Evolutionary conservation across 805 yeast species (phyloP), one percentile per base, ranked within the genome.

Genomic region (Suhomyces tanzawaensis): DNA sequence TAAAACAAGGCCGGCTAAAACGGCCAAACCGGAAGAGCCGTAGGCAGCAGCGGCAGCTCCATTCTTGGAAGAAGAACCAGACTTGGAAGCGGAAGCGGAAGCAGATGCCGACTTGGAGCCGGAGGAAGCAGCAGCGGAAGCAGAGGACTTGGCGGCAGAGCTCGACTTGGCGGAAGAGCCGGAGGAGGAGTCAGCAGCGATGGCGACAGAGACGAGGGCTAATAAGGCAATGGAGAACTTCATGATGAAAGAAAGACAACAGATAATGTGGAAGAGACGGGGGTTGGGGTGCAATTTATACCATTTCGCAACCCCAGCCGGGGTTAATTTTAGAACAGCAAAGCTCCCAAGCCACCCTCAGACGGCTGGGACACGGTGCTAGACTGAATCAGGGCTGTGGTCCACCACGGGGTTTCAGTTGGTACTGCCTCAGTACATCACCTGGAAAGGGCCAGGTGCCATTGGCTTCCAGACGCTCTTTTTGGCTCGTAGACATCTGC

Each of bases 1-100:
- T 45, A 58, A 55, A 35, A 56, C 44, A 32, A 48, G 33, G 38
- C 60, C 63, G 32, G 57, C 60, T 23, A 51, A 39, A 29, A 53
- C 60, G 41, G 53, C 59, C 29, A 54, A 44, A 30, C 53, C 49
- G 38, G 53, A 53, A 26, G 50, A 50, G 32, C 54, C 61, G 32
- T 31, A 37, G 29, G 21, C 29, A 16, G 30, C 42, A 18, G 41
- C 45, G 22, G 45, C 42, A 19, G 13, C 44, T 29, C 33, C 37
- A 40, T 41, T 41, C 24, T 45, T 33, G 7, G 33, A 34, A 13
- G 30, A 21, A 13, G 19, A 16, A 15, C 36, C 28, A 2, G 42
- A 12, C 4, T 42, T 16, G 19, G 45, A 34, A 2, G 47, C 32
- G 16, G 39, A 15, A 15, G 42, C 14, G 5, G 33, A 14, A n/a